Base-by-base conservation (phyloP, 139 green algal species). In the Chlorella vulgaris region DNA sequence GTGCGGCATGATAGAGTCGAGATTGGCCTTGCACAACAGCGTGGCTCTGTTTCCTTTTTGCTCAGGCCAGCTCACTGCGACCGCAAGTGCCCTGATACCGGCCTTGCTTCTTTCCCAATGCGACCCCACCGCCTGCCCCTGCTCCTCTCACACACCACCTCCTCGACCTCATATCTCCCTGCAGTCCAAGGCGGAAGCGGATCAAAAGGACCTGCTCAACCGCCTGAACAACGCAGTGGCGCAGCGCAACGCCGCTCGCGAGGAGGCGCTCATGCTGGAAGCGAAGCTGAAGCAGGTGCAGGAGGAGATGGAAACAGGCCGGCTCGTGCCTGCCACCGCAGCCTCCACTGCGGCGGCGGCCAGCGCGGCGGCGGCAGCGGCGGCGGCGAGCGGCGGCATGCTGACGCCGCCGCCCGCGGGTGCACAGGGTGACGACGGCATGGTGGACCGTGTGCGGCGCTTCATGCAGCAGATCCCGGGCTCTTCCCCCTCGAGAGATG, bases 151-250 rank as follows among this genome's bases (percentile, higher is more conserved):
- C n/a, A 36, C 10, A 28, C 67, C 40, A 42, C 31, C 3, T 42
- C 69, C 70, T 51, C 10, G 31, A 51, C 39, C 42, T 29, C 69
- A 28, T 7, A 29, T n/a, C 31, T 33, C 21, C 29, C 61, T 33
- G 43, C 77, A 83, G 77, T 35, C 35, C 35, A 76, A 76, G 65
- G 43, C 63, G 28, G 47, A 80, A n/a, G 69, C 68, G 13, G 24
- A 86, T 67, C 53, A 86, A 38, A 80, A 86, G 6, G 86, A 93
- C 78, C 67, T 92, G 35, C 85, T 90, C 70, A 86, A 71, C 15
- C 78, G 89, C 39, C 89, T 98, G 86, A 92, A 94, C 86, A 98
- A 98, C 80, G 94, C 93, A 1, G 88, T 94, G 79, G 81, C 85
- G 38, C 93, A 97, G 88, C 87, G 94, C 31, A 91, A 98, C 78